Evolutionary conservation across 495 filamentous ascomycete species (phyloP).

Genomic region (Apodospora peruviana): DNA sequence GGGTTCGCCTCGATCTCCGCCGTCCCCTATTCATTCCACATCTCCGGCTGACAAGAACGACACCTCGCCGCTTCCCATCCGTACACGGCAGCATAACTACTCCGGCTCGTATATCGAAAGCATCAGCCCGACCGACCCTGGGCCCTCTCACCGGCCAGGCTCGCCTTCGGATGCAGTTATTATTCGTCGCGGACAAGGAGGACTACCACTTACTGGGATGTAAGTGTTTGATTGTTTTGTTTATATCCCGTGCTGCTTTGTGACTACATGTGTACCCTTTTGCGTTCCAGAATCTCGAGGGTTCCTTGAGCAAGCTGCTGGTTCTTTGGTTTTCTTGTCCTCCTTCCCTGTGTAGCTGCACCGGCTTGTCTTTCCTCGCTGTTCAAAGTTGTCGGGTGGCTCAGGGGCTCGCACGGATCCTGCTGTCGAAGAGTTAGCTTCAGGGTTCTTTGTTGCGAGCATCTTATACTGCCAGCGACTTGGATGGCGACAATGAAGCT

Average conservation of each 20-base stretch:
- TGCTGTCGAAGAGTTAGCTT: no score
- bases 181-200: conserved; percentile 5
- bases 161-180: conserved; percentile 18
- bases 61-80: background rate
- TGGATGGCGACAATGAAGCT: no score
- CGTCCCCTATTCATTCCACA: background rate
- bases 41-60: background rate
- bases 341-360: no score
- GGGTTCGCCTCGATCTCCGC: background rate
- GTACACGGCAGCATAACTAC: background rate
- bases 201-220: background rate
- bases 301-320: no score
- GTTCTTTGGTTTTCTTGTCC: no score
- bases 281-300: background rate
- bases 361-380: no score
- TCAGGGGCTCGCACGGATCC: no score
- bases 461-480: no score
- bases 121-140: background rate
- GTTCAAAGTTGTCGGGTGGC: no score
- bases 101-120: background rate
- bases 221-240: conserved; percentile 2
- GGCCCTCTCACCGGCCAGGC: background rate
- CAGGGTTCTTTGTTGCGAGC: no score
- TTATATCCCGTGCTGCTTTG: background rate
- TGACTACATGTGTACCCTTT: background rate